These are phyloP conservation scores for Lachnellula arida DNA, from an alignment of 2,329 filamentous ascomycete genomes.

Conservation along the genomic window DNA sequence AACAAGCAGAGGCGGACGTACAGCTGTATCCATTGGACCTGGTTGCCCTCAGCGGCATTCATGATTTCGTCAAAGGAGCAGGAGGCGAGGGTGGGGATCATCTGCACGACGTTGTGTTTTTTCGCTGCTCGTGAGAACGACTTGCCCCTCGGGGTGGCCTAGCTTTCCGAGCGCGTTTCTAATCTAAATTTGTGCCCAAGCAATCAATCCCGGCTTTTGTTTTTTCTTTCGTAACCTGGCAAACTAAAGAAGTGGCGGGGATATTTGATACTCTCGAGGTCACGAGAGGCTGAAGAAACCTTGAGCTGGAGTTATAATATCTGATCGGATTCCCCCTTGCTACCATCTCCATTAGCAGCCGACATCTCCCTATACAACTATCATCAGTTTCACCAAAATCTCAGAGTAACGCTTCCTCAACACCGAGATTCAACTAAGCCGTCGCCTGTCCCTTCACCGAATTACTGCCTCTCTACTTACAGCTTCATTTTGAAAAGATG, in stretches of 20 bases:
- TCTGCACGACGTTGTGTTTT: constrained; percentile 89
- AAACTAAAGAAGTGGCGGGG: constrained; percentile 7
- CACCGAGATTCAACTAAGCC: constrained; percentile 15
- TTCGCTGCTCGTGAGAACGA: constrained; percentile 81
- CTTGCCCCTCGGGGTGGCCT: constrained; percentile 89
- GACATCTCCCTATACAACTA: not conserved
- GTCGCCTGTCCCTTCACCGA: constrained; percentile 12
- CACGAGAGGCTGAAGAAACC: constrained; percentile 10
- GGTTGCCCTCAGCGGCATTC: constrained; percentile 72
- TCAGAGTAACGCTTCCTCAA: constrained; percentile 6
- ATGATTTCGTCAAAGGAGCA: constrained; percentile 98
- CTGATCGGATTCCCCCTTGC: constrained; percentile 7
- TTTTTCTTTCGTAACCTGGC: too few species aligned
- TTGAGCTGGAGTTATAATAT: constrained; percentile 15
- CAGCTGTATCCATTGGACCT: constrained; percentile 94
- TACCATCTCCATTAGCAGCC: not conserved
- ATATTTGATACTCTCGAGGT: constrained; percentile 9
- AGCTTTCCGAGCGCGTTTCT: constrained; percentile 77
- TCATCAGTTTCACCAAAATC: not conserved
- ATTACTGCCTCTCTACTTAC: constrained; percentile 12
- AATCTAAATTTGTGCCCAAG: too few species aligned
- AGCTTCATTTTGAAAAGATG: constrained; percentile 12
- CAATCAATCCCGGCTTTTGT: too few species aligned
- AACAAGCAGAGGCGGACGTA: constrained; percentile 48
- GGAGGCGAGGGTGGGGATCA: constrained; percentile 96